These are phyloP conservation scores for Dictyostelium discoideum DNA, from an alignment of 78 protist species.

Conservation along the genomic window DNA sequence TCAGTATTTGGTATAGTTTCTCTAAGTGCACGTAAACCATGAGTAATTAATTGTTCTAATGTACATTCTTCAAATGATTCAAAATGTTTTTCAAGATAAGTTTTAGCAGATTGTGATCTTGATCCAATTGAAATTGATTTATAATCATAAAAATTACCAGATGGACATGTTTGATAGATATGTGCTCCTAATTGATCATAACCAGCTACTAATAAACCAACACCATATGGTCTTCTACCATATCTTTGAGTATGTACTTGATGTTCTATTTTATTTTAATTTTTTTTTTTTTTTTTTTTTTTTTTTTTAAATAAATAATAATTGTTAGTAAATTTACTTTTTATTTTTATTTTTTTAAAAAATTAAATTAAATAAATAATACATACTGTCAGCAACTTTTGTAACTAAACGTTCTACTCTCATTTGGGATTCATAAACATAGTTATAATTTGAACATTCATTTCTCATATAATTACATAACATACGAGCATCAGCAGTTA, in stretches of 20 bases:
- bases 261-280: conserved; percentile 56
- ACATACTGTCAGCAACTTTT: conserved; percentile 90
- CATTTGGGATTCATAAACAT: conserved; percentile 88
- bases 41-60: conserved; percentile 92
- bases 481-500: conserved; percentile 86
- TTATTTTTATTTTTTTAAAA: neutral
- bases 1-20: conserved; percentile 83
- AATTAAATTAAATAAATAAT: neutral
- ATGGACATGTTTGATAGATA: conserved; percentile 94
- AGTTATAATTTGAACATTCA: conserved; percentile 92
- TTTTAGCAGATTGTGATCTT: conserved; percentile 97
- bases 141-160: conserved; percentile 95
- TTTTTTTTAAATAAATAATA: neutral
- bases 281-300: neutral
- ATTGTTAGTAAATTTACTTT: no score
- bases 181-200: conserved; percentile 95
- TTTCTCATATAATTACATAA: conserved; percentile 90
- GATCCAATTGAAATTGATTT: conserved; percentile 97
- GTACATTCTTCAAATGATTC: conserved; percentile 84
- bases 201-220: conserved; percentile 97
- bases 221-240: conserved; percentile 97
- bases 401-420: conserved; percentile 90
- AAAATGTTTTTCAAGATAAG: conserved; percentile 96
- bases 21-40: conserved; percentile 94
- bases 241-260: conserved; percentile 93